Conservation (phyloP, 2,329 filamentous ascomycete genomes). For the Venturiaceae sp. region DNA sequence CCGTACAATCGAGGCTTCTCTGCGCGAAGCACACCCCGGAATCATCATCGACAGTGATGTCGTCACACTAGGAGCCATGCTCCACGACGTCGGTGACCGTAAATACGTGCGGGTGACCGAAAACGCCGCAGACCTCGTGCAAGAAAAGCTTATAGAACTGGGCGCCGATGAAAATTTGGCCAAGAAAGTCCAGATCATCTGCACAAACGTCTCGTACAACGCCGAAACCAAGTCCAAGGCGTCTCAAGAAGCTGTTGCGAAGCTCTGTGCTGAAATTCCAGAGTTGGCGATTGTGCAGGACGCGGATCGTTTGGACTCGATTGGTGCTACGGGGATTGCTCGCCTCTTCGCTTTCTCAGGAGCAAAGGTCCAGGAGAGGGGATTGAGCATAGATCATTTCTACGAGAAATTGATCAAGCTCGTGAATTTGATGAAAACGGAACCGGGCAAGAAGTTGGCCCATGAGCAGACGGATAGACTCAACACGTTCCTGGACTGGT, state of each 20-base stretch:
- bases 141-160: constrained; percentile 46
- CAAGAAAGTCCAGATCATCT: constrained; percentile 58
- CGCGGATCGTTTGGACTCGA: constrained; percentile 83
- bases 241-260: constrained; percentile 12
- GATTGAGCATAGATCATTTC: constrained; percentile 55
- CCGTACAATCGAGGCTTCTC: constrained; percentile 49
- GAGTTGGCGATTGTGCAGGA: constrained; percentile 84
- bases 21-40: constrained; percentile 27
- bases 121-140: constrained; percentile 43
- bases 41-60: constrained; percentile 40
- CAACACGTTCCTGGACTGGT: constrained; percentile 41
- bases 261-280: constrained; percentile 28
- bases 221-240: constrained; percentile 54
- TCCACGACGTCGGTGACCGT: constrained; percentile 84
- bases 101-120: constrained; percentile 54
- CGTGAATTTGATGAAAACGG: constrained; percentile 50
- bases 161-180: constrained; percentile 52
- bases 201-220: constrained; percentile 68
- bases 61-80: constrained; percentile 60
- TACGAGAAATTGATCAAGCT: constrained; percentile 63
- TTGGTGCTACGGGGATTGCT: constrained; percentile 78
- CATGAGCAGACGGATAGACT: constrained; percentile 38
- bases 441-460: constrained; percentile 40
- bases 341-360: constrained; percentile 70
- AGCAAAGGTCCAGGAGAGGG: constrained; percentile 40